Base-by-base conservation (phyloP, 2,329 filamentous ascomycete genomes). In the Ceratocystis albifundus region DNA sequence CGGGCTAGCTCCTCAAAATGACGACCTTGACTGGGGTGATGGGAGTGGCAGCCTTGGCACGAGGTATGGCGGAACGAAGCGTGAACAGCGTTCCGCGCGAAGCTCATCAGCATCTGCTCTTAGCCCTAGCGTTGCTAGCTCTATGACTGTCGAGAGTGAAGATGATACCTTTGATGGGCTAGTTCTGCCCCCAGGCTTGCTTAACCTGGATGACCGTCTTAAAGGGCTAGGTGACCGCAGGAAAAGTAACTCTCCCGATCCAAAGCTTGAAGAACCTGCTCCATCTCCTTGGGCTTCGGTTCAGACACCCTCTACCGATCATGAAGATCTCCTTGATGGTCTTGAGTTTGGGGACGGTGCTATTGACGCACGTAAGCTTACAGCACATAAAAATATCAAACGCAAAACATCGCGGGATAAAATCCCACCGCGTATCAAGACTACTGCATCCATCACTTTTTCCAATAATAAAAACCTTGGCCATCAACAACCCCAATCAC, bases 11-110 rank as follows among this genome's bases (percentile, higher is more conserved):
- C 28, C 85, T 2, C 84, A 86, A 3, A 80, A 80, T 15, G 90
- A 96, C 64, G 92, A 96, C 69, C 85, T 96, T 71, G 92, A 96
- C 73, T 96, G 93, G 88, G 90, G 88, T 64, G 94, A 97, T 76
- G 92, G 91, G 66, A 96, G 92, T 74, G 91, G 91, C 66, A 96
- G 92, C 74, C 80, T 96, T 68, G 91, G 93, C 48, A 96, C 93
- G 57, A 84, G 93, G 67, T 93, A 92, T 76, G 92, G 89, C 48
- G 93, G 93, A 57, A 96, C 90, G 15, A 83, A 86, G 70, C 85
- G 90, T 71, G 90, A 93, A 72, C 83, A 81, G n/a, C 85, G 84
- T 50, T 92, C 90, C 62, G 86, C 86, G 72, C 86, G 90, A 71
- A 94, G 90, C 77, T 96, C 91, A 0, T 93, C 90, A 20, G 85